Percentiles rank a stretch among this genome's conserved stretches.
Evolutionary conservation across 2,329 filamentous ascomycete genomes (phyloP).

Genomic region (Aspergillus sojae): DNA sequence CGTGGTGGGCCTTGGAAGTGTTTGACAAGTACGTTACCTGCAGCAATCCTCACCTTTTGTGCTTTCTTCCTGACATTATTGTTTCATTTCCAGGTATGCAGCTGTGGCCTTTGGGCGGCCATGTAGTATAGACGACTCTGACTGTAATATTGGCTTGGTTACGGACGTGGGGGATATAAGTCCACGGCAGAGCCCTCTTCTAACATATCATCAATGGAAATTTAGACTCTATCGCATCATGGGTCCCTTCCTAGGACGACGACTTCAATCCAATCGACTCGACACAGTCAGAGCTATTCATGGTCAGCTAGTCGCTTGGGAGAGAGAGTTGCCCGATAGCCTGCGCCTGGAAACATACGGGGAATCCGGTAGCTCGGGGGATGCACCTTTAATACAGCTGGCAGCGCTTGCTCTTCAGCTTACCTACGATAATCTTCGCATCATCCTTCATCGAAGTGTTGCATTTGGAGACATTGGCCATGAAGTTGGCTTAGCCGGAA

Average conservation of each 20-base stretch:
- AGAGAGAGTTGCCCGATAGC: constrained; percentile 6
- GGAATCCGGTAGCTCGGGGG: neutral
- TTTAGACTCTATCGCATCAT: constrained; percentile 8
- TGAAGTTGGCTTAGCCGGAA: neutral
- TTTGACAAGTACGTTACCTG: constrained; percentile 7
- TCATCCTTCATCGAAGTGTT: constrained; percentile 15
- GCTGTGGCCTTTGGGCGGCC: constrained; percentile 12
- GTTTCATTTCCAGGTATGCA: constrained; percentile 5
- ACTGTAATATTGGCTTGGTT: constrained; percentile 5
- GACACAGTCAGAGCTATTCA: constrained; percentile 6
- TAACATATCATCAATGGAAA: constrained; percentile 5
- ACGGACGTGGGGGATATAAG: constrained; percentile 3
- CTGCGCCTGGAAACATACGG: constrained; percentile 9
- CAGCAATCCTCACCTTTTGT: neutral
- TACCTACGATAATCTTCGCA: constrained; percentile 16
- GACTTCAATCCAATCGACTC: constrained; percentile 6
- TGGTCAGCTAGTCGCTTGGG: constrained; percentile 4
- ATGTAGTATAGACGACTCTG: constrained; percentile 10
- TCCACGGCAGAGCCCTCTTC: neutral
- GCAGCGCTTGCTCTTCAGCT: constrained; percentile 13
- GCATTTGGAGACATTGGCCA: constrained; percentile 10
- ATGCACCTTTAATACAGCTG: constrained; percentile 3
- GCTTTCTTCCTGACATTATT: neutral
- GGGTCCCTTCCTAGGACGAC: constrained; percentile 1
- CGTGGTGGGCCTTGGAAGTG: constrained; percentile 13